A percentile compares a stretch with the other conserved stretches of the same genome.
Conservation (phyloP, 306 rosid genomes). For the Adenanthera pavonina region DNA sequence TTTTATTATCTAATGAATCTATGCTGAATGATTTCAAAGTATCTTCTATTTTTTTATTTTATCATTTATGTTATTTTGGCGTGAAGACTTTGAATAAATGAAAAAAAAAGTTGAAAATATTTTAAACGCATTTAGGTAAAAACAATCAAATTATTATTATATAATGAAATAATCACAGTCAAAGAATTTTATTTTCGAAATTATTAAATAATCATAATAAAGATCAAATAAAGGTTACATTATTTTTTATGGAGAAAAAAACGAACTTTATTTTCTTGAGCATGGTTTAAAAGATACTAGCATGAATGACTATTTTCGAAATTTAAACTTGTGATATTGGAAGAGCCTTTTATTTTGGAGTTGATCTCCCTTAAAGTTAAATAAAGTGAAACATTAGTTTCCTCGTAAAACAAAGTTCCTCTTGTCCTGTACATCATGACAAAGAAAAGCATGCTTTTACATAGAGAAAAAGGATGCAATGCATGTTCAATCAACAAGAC, state of each 20-base stretch:
- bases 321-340: neutral
- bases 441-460: neutral
- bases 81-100: neutral
- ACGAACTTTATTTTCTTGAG: no score
- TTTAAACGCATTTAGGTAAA: no score
- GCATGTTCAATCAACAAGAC: neutral
- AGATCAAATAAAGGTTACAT: no score
- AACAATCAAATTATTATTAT: no score
- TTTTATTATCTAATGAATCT: neutral
- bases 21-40: neutral
- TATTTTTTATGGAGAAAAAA: no score
- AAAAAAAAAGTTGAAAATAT: neutral
- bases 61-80: neutral
- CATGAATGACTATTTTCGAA: neutral
- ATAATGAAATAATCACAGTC: no score
- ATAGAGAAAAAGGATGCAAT: neutral
- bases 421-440: neutral
- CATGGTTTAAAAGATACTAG: no score
- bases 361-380: neutral
- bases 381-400: neutral
- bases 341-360: neutral
- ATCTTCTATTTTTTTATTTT: neutral
- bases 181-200: no score
- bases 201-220: no score
- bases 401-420: neutral